These are phyloP conservation scores for Tolypocladium paradoxum DNA, from an alignment of 2,329 filamentous ascomycete species.

Conservation along the genomic window DNA sequence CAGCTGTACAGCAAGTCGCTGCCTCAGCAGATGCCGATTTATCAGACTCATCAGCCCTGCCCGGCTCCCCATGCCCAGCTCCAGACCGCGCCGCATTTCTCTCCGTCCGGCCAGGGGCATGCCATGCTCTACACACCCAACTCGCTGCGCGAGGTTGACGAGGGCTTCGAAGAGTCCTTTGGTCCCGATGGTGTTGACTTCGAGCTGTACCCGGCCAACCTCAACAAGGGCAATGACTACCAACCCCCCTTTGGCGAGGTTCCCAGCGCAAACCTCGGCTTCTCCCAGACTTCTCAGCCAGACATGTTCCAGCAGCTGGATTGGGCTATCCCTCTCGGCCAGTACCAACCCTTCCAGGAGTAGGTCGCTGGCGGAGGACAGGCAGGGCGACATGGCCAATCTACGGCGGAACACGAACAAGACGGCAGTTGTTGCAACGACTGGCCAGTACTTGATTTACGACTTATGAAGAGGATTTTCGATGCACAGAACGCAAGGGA, in stretches of 20 bases:
- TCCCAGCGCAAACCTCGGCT: conserved; percentile 39
- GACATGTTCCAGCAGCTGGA: conserved; percentile 37
- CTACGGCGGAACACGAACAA: background rate
- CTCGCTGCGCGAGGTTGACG: conserved; percentile 51
- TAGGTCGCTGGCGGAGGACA: background rate
- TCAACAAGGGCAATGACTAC: conserved; percentile 29
- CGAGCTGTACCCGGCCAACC: conserved; percentile 42
- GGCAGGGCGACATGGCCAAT: background rate
- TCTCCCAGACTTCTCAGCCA: conserved; percentile 40
- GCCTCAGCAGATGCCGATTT: conserved; percentile 28
- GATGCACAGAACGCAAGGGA: background rate
- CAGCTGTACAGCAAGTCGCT: conserved; percentile 34
- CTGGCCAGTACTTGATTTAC: background rate
- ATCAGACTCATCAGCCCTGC: conserved; percentile 15
- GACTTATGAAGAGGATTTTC: background rate
- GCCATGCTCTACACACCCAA: conserved; percentile 59
- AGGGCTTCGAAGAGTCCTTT: conserved; percentile 49
- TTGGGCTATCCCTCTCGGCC: conserved; percentile 16
- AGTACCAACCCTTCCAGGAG: background rate
- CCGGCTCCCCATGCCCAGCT: conserved; percentile 8
- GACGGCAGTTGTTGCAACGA: background rate
- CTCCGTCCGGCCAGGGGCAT: conserved; percentile 56
- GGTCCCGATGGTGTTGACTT: conserved; percentile 48
- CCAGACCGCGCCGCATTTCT: conserved; percentile 42
- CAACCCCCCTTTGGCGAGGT: conserved; percentile 39